Base-by-base conservation (phyloP, 1,284 basidiomycete species). In the Ceratorhiza oryzae-sativae region DNA sequence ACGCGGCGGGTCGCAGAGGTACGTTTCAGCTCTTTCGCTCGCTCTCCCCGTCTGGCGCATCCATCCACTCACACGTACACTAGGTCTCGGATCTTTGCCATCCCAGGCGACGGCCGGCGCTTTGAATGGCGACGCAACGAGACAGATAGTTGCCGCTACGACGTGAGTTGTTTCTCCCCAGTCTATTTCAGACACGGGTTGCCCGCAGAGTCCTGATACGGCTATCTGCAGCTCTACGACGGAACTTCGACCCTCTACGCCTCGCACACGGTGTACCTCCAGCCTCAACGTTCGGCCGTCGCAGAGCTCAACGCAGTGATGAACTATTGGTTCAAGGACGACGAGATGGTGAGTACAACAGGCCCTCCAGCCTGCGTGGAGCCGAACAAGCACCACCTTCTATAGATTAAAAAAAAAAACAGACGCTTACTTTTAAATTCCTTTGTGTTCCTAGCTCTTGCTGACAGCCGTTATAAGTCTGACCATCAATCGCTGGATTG, bases 401-500 rank as follows among this genome's bases (percentile, higher is more conserved):
- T 12, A 25, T 53, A 30, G 53, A 55, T 55, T 55, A 55, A 55
- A 27, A 48, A 15, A 25, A 53, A 53, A n/a, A 55, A n/a, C 56
- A 36, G 45, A 46, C 46, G 62, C 51, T 68, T 45, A 55, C 30
- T 48, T 27, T 9, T 51, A 30, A 36, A 32, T 27, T 41, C 46
- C 62, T 41, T 55, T 55, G 53, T 55, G 53, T 45, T 45, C 51
- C 49, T 42, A 68, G 63, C 63, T 68, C 63, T 36, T 68, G 12
- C 34, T 68, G 39, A 68, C 63, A 13, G 49, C 63, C 20, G 51
- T 68, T 5, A 68, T 68, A 10, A 68, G 63, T 18, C n/a, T 68
- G 39, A 68, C 63, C 15, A 68, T 68, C 63, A 68, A 68, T 32
- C 63, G 63, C 30, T 68, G 63, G 63, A 68, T 68, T 30, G 63